A percentile compares a stretch with the other conserved stretches of the same genome.
These are phyloP conservation scores for Sambucus nigra DNA, from an alignment of 129 eudicot species.

Conservation along the genomic window DNA sequence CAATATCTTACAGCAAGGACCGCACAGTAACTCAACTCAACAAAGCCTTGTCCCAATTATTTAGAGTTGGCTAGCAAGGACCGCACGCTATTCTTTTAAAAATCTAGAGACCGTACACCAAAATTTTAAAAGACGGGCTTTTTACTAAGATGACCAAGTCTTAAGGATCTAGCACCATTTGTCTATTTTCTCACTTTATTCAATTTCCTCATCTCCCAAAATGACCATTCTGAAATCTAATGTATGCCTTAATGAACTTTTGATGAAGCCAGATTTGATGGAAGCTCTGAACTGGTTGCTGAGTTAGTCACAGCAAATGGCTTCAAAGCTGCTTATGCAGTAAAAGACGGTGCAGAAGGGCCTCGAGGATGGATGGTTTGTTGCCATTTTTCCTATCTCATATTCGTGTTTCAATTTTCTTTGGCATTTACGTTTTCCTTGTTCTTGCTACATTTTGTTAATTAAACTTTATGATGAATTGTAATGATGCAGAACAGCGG, in stretches of 20 bases:
- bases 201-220: too few species aligned
- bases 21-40: too few species aligned
- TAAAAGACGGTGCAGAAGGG: constrained; percentile 99
- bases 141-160: too few species aligned
- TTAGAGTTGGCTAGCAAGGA: too few species aligned
- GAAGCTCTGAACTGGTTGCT: constrained; percentile 92
- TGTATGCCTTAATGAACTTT: not conserved
- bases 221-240: too few species aligned
- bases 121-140: too few species aligned
- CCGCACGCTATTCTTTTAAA: too few species aligned
- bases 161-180: too few species aligned
- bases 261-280: constrained; percentile 73
- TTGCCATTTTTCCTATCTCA: constrained; percentile 2
- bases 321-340: constrained; percentile 92
- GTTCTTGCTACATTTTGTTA: not conserved
- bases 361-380: constrained; percentile 93
- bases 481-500: constrained; percentile 74
- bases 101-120: too few species aligned
- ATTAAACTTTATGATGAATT: constrained; percentile 4
- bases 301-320: constrained; percentile 92
- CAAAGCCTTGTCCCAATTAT: too few species aligned
- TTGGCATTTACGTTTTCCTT: not conserved
- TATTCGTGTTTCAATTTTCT: constrained; percentile 5
- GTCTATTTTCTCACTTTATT: too few species aligned
- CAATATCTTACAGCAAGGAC: too few species aligned